Evolutionary conservation across 2,329 filamentous ascomycete species (phyloP).

Genomic region (Aspergillus felis): DNA sequence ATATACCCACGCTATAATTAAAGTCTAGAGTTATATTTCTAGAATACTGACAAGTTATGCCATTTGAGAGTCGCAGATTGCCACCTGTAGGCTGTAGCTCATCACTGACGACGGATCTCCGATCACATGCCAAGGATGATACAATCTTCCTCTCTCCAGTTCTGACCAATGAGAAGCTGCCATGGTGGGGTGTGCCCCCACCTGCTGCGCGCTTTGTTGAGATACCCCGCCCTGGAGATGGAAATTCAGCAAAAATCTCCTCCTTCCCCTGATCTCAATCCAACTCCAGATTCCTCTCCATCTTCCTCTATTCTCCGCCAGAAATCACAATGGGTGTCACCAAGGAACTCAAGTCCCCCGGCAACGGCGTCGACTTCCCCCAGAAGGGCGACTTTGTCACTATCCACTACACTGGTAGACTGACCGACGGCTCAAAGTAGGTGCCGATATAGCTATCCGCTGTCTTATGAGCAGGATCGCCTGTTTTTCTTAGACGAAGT

Average conservation of each 20-base stretch:
- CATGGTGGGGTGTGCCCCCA: not conserved
- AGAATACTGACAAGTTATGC: not conserved
- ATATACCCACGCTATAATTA: not conserved
- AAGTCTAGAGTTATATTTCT: no score
- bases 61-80: not conserved
- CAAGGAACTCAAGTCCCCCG: conserved; percentile 61
- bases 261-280: not conserved
- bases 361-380: conserved; percentile 60
- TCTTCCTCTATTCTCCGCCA: not conserved
- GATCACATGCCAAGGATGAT: not conserved
- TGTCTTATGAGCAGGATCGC: not conserved
- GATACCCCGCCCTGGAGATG: not conserved
- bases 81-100: no score
- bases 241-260: not conserved
- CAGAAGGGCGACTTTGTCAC: conserved; percentile 67
- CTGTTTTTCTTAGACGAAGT: not conserved
- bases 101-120: not conserved
- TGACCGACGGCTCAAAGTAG: conserved; percentile 72
- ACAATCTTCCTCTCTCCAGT: not conserved
- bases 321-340: conserved; percentile 62
- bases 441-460: conserved; percentile 27
- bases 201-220: not conserved
- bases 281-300: not conserved
- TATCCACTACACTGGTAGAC: conserved; percentile 88
- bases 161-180: not conserved